Base-by-base conservation (phyloP, 78 protist species). In the Dictyostelium firmibasis region DNA sequence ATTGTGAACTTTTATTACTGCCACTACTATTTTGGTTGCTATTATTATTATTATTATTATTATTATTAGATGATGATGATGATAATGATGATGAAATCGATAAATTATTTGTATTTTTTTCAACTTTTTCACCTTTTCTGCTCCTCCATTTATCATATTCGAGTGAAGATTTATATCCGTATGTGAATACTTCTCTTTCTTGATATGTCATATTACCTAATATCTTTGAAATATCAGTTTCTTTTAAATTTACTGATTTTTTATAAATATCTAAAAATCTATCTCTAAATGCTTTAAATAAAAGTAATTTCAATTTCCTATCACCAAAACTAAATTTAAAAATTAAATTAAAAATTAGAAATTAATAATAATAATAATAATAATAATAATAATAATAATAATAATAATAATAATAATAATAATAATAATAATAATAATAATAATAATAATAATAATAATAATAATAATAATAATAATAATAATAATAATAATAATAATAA, bases 61-160 rank as follows among this genome's bases (percentile, higher is more conserved):
- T 23, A 13, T 25, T 29, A 27, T 9, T 11, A 35, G 81, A 74
- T 16, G 41, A 35, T 18, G 81, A 35, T 3, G 50, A 74, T 35
- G 81, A 74, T 5, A 53, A 36, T 16, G 81, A 36, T 36, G 53
- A 13, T 4, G 29, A 27, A 36, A 20, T 36, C 13, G 8, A 13
- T 33, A 41, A 20, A 23, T 13, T 36, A 1, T 33, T 38, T 18
- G 44, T 5, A 38, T 33, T 38, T 23, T 23, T 76, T 76, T 38
- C 44, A 20, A 81, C 25, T 81, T 67, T 81, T 31, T 89, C 94
- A 29, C 87, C 86, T 57, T 62, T n/a, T 44, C 94, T 60, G 33
- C 50, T 69, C n/a, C 41, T 89, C 94, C 94, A 89, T 57, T 75
- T 44, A 33, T 89, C 94, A 64, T 89, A 89, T n/a, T 78, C 83